Conservation (phyloP, 129 eudicot species). For the Flaveria robusta region DNA sequence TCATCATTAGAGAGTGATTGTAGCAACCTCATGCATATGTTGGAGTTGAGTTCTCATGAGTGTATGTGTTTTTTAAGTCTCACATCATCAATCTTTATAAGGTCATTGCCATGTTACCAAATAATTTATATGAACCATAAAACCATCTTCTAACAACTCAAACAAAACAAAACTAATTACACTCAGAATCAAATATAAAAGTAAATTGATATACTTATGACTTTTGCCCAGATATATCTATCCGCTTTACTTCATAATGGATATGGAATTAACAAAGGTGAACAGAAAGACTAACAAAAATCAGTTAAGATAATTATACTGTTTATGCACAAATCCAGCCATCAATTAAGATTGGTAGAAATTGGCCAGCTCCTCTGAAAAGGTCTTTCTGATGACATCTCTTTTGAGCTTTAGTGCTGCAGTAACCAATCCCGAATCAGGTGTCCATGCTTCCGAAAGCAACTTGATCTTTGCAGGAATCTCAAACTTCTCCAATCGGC, state of each 20-base stretch:
- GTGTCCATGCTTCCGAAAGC: conserved; percentile 92
- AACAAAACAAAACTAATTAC: background rate
- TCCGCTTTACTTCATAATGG: conserved; percentile 20
- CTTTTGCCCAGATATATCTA: conserved; percentile 15
- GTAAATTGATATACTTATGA: background rate
- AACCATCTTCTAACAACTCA: background rate
- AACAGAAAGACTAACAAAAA: conserved; percentile 20
- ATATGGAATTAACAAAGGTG: conserved; percentile 17
- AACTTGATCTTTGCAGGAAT: conserved; percentile 83
- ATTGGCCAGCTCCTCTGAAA: conserved; percentile 58
- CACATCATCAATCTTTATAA: too few relatives aligned
- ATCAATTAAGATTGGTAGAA: conserved; percentile 52
- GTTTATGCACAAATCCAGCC: conserved; percentile 8
- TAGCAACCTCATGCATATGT: too few relatives aligned
- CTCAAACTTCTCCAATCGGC: conserved; percentile 79
- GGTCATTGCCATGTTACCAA: too few relatives aligned
- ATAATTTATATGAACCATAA: background rate
- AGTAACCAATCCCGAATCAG: conserved; percentile 91
- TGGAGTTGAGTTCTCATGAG: too few relatives aligned
- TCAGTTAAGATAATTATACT: conserved; percentile 6
- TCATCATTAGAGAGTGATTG: too few relatives aligned
- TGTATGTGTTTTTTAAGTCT: too few relatives aligned
- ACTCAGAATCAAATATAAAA: background rate
- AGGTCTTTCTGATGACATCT: conserved; percentile 68
- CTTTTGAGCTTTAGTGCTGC: conserved; percentile 97